Evolutionary conservation across 2,329 filamentous ascomycete genomes (phyloP).

Genomic region (Ceratocystis colombiana): DNA sequence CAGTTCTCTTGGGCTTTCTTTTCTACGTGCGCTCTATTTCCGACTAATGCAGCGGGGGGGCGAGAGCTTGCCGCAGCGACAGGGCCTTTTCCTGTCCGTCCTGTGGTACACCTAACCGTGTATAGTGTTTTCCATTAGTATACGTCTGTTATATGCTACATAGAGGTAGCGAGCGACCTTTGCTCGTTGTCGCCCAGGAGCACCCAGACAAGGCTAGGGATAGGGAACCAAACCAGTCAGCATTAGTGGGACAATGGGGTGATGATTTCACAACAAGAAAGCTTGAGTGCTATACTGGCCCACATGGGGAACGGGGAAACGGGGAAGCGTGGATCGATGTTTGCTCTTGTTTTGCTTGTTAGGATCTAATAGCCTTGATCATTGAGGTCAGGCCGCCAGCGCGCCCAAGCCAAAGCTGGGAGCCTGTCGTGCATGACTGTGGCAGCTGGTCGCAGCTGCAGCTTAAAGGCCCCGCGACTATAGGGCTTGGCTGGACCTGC

Average conservation of each 20-base stretch:
- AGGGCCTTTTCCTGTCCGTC: neutral
- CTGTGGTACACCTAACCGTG: too few relatives aligned
- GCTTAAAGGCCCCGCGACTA: neutral
- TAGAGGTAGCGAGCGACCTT: neutral
- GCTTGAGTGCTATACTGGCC: neutral
- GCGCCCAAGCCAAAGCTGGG: neutral
- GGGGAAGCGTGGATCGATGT: neutral
- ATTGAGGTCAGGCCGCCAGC: neutral
- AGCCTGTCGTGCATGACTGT: neutral
- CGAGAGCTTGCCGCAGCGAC: constrained; percentile 8
- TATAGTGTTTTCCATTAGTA: neutral
- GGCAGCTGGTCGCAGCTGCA: neutral
- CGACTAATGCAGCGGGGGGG: neutral
- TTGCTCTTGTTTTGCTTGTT: neutral
- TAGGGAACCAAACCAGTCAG: neutral
- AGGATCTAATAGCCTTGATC: neutral
- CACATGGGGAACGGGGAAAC: neutral
- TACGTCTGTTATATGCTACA: neutral
- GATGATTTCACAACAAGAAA: neutral
- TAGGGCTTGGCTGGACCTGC: constrained; percentile 9
- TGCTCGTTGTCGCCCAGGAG: neutral
- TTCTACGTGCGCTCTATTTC: constrained; percentile 4
- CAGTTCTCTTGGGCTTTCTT: constrained; percentile 4
- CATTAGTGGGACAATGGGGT: neutral
- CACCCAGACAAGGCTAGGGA: neutral